A percentile compares a stretch with the other conserved stretches of the same genome.
phyloP scores from a whole-genome alignment of 2,329 filamentous ascomycete species.

The Hypoxylon sp. region DNA sequence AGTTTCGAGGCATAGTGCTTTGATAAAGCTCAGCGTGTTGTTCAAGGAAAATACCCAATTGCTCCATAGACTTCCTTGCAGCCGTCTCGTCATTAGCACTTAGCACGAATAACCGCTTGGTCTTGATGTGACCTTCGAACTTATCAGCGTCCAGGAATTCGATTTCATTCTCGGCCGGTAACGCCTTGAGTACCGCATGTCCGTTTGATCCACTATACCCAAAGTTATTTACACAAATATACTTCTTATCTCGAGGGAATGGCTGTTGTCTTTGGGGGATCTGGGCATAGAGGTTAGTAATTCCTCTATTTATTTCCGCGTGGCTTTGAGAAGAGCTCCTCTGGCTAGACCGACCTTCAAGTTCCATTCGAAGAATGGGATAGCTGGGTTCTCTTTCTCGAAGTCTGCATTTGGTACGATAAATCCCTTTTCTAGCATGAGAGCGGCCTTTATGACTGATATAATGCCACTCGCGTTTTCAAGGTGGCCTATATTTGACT shows the following conservation, averaged over 20 bases:
- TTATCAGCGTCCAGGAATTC: conserved; percentile 33
- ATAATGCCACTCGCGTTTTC: conserved; percentile 59
- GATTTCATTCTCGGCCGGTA: conserved; percentile 40
- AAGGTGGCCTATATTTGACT: conserved; percentile 49
- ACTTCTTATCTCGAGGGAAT: conserved; percentile 44
- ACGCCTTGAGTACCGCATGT: conserved; percentile 52
- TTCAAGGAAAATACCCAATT: conserved; percentile 49
- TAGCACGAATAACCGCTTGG: conserved; percentile 40
- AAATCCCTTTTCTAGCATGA: conserved; percentile 61
- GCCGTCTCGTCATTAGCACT: conserved; percentile 45
- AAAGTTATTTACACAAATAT: conserved; percentile 55
- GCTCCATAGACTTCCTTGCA: conserved; percentile 45
- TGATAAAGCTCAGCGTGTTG: conserved; percentile 46
- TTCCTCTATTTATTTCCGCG: background rate
- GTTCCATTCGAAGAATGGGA: conserved; percentile 48
- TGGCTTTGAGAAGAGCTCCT: background rate
- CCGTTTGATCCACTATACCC: conserved; percentile 57
- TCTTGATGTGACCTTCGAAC: conserved; percentile 40
- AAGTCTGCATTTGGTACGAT: conserved; percentile 62
- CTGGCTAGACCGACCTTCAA: conserved; percentile 38
- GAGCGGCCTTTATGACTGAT: conserved; percentile 58
- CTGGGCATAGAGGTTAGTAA: conserved; percentile 28
- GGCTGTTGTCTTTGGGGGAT: conserved; percentile 44
- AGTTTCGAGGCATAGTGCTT: conserved; percentile 49
- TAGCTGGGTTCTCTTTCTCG: conserved; percentile 54